Evolutionary conservation across 2,329 filamentous ascomycete genomes (phyloP).

Genomic region (Penicillium sp.): DNA sequence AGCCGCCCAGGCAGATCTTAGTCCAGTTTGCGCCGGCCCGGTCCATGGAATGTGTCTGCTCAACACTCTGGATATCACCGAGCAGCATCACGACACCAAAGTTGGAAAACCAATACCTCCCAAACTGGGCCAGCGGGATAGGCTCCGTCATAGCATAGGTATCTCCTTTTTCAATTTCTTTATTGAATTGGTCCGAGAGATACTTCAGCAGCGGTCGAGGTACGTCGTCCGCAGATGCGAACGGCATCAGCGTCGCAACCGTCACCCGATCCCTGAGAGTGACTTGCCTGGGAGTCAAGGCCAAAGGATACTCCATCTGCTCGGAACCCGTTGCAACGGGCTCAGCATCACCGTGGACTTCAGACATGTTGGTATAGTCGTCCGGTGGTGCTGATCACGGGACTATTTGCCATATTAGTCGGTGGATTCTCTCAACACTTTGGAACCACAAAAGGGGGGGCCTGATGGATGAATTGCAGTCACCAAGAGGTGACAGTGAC

Average conservation of each 20-base stretch:
- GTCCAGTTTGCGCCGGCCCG: conserved; percentile 70
- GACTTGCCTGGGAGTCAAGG: conserved; percentile 73
- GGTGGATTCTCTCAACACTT: conserved; percentile 1
- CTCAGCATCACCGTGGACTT: conserved; percentile 38
- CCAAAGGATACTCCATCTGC: conserved; percentile 59
- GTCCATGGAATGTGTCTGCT: conserved; percentile 54
- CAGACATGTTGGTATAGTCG: conserved; percentile 36
- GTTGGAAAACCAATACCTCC: conserved; percentile 86
- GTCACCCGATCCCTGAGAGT: conserved; percentile 82
- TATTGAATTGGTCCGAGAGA: conserved; percentile 80
- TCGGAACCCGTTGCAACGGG: conserved; percentile 34
- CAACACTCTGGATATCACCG: conserved; percentile 67
- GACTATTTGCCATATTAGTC: conserved; percentile 40
- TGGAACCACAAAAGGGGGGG: neutral
- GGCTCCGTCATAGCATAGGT: conserved; percentile 86
- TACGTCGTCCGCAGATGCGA: conserved; percentile 75
- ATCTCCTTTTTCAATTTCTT: conserved; percentile 88
- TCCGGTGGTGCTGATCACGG: conserved; percentile 32
- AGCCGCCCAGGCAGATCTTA: conserved; percentile 80
- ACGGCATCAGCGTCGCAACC: conserved; percentile 79
- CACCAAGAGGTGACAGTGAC: conserved; percentile 4
- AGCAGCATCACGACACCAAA: conserved; percentile 87
- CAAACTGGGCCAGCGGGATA: conserved; percentile 73
- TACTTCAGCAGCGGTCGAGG: conserved; percentile 73
- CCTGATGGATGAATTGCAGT: neutral